phyloP scores from a whole-genome alignment of 2,329 filamentous ascomycete genomes.

The Mycosphaerelloides madeirae region DNA sequence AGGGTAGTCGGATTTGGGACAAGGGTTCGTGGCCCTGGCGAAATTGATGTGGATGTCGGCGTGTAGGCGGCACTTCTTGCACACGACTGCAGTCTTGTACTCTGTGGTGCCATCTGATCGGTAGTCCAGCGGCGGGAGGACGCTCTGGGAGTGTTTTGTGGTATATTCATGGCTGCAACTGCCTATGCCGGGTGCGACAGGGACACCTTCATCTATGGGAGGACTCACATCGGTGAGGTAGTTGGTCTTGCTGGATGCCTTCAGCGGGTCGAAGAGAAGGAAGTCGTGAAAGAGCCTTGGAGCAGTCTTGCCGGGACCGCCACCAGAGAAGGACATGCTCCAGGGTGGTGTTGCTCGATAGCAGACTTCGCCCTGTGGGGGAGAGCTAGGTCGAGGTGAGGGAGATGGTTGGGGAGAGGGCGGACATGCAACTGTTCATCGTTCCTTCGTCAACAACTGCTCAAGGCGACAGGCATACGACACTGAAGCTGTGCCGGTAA shows the following conservation, averaged over 20 bases:
- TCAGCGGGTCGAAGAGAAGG: slow-evolving; percentile 48
- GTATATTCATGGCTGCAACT: slow-evolving; percentile 59
- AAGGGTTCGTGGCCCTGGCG: slow-evolving; percentile 35
- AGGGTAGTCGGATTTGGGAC: slow-evolving; percentile 47
- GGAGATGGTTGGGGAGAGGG: no score
- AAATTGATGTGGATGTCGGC: slow-evolving; percentile 55
- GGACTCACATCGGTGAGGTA: slow-evolving; percentile 56
- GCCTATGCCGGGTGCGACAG: slow-evolving; percentile 32
- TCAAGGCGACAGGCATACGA: no score
- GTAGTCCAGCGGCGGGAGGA: slow-evolving; percentile 41
- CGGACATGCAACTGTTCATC: no score
- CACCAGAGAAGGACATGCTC: slow-evolving; percentile 13
- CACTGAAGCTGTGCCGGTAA: no score
- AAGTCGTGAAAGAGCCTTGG: slow-evolving; percentile 50
- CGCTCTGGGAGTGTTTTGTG: slow-evolving; percentile 53
- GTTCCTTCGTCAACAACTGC: no score
- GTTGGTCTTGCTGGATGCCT: slow-evolving; percentile 31
- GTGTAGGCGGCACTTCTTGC: slow-evolving; percentile 58
- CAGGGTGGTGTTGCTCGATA: no score
- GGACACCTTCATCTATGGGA: slow-evolving; percentile 40
- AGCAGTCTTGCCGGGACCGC: slow-evolving; percentile 44
- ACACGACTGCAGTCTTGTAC: slow-evolving; percentile 58
- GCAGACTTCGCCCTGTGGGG: no score
- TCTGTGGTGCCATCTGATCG: slow-evolving; percentile 37
- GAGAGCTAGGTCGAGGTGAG: no score